Conservation (phyloP, 805 yeast species). For the Myxozyma monticola region DNA sequence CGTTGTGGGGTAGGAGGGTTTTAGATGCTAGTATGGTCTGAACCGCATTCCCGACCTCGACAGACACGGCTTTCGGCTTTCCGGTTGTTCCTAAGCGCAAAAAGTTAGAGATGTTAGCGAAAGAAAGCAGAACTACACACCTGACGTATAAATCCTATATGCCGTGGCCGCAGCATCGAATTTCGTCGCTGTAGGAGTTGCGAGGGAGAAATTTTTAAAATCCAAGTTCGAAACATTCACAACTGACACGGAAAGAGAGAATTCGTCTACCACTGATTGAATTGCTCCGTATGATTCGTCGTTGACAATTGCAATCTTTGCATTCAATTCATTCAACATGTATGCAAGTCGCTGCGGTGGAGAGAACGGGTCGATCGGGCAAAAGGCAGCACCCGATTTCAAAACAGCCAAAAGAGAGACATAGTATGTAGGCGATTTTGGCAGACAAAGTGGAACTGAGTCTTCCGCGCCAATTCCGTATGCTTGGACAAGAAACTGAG, state of each 20-base stretch:
- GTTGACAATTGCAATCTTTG: constrained; percentile 15
- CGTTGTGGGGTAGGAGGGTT: constrained; percentile 13
- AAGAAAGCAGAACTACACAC: constrained; percentile 3
- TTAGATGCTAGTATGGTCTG: constrained; percentile 26
- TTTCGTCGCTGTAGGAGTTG: background rate
- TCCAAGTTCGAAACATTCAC: constrained; percentile 8
- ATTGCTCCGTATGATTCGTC: background rate
- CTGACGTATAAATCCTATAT: constrained; percentile 31
- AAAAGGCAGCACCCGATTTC: constrained; percentile 29
- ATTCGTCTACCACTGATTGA: background rate
- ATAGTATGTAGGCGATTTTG: constrained; percentile 23
- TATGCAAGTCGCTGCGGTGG: constrained; percentile 18
- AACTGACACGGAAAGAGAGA: background rate
- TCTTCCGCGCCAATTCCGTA: constrained; percentile 10
- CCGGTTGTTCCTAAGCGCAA: constrained; percentile 28
- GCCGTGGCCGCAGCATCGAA: constrained; percentile 17
- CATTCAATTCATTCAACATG: constrained; percentile 23
- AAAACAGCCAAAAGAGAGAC: constrained; percentile 16
- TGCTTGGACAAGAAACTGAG: constrained; percentile 1
- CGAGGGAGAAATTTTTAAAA: background rate
- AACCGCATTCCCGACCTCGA: constrained; percentile 25
- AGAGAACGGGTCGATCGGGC: constrained; percentile 26
- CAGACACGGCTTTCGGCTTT: constrained; percentile 30
- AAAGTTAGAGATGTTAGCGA: background rate
- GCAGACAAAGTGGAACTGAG: constrained; percentile 20